Percentiles rank a stretch among this genome's conserved stretches.
Conservation (phyloP, 164 flowering plant genomes). For the Pachysandra terminalis region DNA sequence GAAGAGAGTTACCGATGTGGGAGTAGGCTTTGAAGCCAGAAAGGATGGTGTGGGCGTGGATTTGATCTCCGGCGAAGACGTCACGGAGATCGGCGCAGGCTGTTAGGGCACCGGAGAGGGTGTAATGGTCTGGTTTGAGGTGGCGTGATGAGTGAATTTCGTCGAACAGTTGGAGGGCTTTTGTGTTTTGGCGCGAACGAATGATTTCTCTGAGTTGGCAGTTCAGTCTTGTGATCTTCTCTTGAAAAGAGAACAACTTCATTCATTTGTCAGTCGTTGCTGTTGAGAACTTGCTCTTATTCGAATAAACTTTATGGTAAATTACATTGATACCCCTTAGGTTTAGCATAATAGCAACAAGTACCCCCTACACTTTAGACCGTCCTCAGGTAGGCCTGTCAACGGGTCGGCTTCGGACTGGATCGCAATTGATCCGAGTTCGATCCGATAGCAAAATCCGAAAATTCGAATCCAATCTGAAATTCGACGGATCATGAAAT, state of each 20-base stretch:
- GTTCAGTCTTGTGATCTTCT: slow-evolving; percentile 38
- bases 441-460: too few relatives aligned
- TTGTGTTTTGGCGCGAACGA: slow-evolving; percentile 33
- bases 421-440: too few relatives aligned
- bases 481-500: too few relatives aligned
- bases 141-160: slow-evolving; percentile 48
- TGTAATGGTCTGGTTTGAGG: slow-evolving; percentile 60
- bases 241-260: slow-evolving; percentile 5
- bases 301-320: too few relatives aligned
- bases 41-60: slow-evolving; percentile 43
- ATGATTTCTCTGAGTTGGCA: slow-evolving; percentile 33
- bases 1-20: slow-evolving; percentile 59
- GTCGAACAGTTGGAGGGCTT: slow-evolving; percentile 46
- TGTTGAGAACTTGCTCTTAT: too few relatives aligned
- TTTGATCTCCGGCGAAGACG: slow-evolving; percentile 38
- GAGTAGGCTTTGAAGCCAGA: slow-evolving; percentile 39
- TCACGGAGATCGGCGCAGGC: slow-evolving; percentile 48
- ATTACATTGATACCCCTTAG: too few relatives aligned
- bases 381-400: too few relatives aligned
- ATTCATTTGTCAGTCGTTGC: background rate
- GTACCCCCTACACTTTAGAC: too few relatives aligned
- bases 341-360: too few relatives aligned
- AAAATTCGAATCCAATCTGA: too few relatives aligned
- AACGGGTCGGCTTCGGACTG: too few relatives aligned
- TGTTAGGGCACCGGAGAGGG: slow-evolving; percentile 55